phyloP scores from a whole-genome alignment of 1,284 basidiomycete species.

The Trichosporon faecale region DNA sequence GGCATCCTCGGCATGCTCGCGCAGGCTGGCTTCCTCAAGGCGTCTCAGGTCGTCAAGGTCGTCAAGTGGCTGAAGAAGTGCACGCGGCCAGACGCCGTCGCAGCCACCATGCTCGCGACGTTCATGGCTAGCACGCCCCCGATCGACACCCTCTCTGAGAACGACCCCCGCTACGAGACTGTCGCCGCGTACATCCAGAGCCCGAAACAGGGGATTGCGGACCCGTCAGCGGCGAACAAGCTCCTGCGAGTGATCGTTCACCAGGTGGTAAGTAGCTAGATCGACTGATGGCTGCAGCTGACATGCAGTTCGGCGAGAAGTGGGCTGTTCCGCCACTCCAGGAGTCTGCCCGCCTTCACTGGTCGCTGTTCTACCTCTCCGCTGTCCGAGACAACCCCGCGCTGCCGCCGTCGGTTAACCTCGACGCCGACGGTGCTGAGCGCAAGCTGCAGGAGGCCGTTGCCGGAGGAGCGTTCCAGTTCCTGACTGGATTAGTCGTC shows the following conservation, averaged over 20 bases:
- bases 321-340: slow-evolving; percentile 79
- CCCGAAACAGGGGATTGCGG: slow-evolving; percentile 10
- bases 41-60: slow-evolving; percentile 43
- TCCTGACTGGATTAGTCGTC: slow-evolving; percentile 57
- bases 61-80: slow-evolving; percentile 47
- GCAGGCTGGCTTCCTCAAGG: slow-evolving; percentile 36
- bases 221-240: slow-evolving; percentile 17
- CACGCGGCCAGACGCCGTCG: slow-evolving; percentile 36
- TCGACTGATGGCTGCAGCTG: neutral
- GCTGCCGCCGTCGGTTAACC: slow-evolving; percentile 60
- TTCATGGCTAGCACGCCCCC: slow-evolving; percentile 37
- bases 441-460: slow-evolving; percentile 75
- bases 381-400: slow-evolving; percentile 65
- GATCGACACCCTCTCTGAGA: slow-evolving; percentile 28
- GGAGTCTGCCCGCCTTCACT: slow-evolving; percentile 73
- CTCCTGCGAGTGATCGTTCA: neutral
- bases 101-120: slow-evolving; percentile 31
- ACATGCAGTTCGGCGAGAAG: slow-evolving; percentile 38
- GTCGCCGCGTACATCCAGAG: slow-evolving; percentile 18
- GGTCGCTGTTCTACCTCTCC: slow-evolving; percentile 79
- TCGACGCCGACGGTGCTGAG: slow-evolving; percentile 74
- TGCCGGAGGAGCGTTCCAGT: slow-evolving; percentile 76
- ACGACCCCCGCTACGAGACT: slow-evolving; percentile 31
- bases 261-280: slow-evolving; percentile 11
- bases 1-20: slow-evolving; percentile 35